A percentile compares a stretch with the other conserved stretches of the same genome.
These are phyloP conservation scores for Mesembryanthemum crystallinum DNA, from an alignment of 148 eudicot species.

Conservation along the genomic window DNA sequence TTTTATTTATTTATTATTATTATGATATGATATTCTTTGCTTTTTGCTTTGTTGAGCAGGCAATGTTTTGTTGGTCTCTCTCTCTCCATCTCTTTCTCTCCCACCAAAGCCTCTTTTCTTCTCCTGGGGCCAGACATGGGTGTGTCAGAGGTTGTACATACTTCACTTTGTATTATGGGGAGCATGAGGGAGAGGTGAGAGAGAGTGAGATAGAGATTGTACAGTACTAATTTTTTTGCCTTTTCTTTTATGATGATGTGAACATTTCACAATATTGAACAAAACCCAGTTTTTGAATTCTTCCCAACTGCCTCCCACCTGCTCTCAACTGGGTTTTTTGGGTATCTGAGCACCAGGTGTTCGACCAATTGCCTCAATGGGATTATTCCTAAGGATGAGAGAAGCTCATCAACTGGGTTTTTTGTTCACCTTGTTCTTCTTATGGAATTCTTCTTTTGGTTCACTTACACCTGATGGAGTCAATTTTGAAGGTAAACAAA, in stretches of 20 bases:
- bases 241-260: slow-evolving; percentile 13
- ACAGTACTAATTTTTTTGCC: neutral
- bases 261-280: slow-evolving; percentile 24
- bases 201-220: slow-evolving; percentile 21
- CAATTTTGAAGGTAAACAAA: slow-evolving; percentile 73
- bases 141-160: slow-evolving; percentile 33
- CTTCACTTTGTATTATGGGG: slow-evolving; percentile 30
- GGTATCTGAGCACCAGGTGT: slow-evolving; percentile 24
- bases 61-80: slow-evolving; percentile 47
- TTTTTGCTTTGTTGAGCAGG: slow-evolving; percentile 36
- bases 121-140: slow-evolving; percentile 36
- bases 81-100: slow-evolving; percentile 24
- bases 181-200: neutral
- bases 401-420: slow-evolving; percentile 31
- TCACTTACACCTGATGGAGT: slow-evolving; percentile 81
- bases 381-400: slow-evolving; percentile 22
- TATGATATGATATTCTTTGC: slow-evolving; percentile 9
- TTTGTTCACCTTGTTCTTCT: slow-evolving; percentile 36
- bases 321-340: slow-evolving; percentile 6
- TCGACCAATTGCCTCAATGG: slow-evolving; percentile 29
- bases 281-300: slow-evolving; percentile 27
- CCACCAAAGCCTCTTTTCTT: slow-evolving; percentile 38
- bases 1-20: neutral
- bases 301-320: slow-evolving; percentile 22
- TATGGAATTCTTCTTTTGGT: slow-evolving; percentile 46